A percentile compares a stretch with the other conserved stretches of the same genome.
These are phyloP conservation scores for Aureobasidium sp. DNA, from an alignment of 2,329 filamentous ascomycete species.

Conservation along the genomic window DNA sequence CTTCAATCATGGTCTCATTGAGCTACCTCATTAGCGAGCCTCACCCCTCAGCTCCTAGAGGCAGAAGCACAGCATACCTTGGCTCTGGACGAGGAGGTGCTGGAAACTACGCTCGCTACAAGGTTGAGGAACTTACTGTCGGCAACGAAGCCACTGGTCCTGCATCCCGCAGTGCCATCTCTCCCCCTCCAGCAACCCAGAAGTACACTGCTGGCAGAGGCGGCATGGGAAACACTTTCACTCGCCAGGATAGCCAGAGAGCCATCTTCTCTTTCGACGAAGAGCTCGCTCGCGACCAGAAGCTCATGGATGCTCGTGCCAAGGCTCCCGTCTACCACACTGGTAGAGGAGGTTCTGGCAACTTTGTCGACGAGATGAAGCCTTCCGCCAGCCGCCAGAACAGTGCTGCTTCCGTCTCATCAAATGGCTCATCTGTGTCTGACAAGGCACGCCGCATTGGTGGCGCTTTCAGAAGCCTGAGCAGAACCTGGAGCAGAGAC, in stretches of 20 bases:
- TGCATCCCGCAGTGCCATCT: constrained; percentile 44
- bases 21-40: constrained; percentile 54
- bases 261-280: constrained; percentile 64
- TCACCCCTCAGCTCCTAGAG: constrained; percentile 50
- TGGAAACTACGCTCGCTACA: constrained; percentile 51
- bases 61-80: constrained; percentile 35
- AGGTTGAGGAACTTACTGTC: constrained; percentile 47
- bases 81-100: constrained; percentile 52
- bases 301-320: constrained; percentile 43
- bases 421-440: constrained; percentile 10
- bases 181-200: constrained; percentile 37
- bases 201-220: constrained; percentile 53
- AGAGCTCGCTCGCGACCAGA: constrained; percentile 53
- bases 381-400: constrained; percentile 19
- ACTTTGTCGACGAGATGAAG: constrained; percentile 39
- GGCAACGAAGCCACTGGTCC: constrained; percentile 40
- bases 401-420: constrained; percentile 10
- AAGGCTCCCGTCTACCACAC: constrained; percentile 56
- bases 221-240: constrained; percentile 52
- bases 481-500: constrained; percentile 11
- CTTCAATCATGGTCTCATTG: constrained; percentile 21
- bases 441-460: constrained; percentile 11
- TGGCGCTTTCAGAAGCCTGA: constrained; percentile 6
- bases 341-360: constrained; percentile 55
- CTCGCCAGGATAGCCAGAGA: constrained; percentile 45